phyloP scores from a whole-genome alignment of 2,329 filamentous ascomycete species.

The Sporothrix protearum region DNA sequence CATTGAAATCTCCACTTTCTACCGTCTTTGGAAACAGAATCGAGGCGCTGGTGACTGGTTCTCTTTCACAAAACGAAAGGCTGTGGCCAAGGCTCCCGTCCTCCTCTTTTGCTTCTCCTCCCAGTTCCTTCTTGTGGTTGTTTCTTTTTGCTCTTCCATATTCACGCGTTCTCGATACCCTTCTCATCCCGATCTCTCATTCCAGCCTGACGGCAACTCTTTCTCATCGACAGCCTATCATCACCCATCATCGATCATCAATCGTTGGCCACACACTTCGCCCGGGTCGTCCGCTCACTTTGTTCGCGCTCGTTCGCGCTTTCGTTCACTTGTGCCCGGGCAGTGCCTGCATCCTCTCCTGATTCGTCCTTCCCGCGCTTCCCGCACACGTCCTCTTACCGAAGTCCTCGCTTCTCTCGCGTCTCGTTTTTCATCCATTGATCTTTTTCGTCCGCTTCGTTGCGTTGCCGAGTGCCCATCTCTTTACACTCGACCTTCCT shows the following conservation, averaged over 20 bases:
- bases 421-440: background rate
- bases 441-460: too few relatives aligned
- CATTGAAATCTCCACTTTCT: slow-evolving; percentile 15
- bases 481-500: too few relatives aligned
- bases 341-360: background rate
- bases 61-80: background rate
- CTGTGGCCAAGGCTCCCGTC: background rate
- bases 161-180: background rate
- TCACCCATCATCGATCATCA: background rate
- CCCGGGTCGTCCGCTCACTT: background rate
- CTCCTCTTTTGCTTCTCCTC: background rate
- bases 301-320: background rate
- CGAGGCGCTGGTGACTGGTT: slow-evolving; percentile 4
- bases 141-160: background rate
- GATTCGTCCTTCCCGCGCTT: background rate
- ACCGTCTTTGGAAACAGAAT: slow-evolving; percentile 4
- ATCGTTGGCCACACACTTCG: background rate
- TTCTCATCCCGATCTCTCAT: background rate
- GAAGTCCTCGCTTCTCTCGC: background rate
- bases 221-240: background rate
- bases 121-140: background rate
- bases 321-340: background rate
- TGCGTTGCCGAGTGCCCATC: too few relatives aligned
- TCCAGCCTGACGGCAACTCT: background rate
- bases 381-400: background rate